These are phyloP conservation scores for Aspergillus baeticus DNA, from an alignment of 495 filamentous ascomycete genomes.

Conservation along the genomic window DNA sequence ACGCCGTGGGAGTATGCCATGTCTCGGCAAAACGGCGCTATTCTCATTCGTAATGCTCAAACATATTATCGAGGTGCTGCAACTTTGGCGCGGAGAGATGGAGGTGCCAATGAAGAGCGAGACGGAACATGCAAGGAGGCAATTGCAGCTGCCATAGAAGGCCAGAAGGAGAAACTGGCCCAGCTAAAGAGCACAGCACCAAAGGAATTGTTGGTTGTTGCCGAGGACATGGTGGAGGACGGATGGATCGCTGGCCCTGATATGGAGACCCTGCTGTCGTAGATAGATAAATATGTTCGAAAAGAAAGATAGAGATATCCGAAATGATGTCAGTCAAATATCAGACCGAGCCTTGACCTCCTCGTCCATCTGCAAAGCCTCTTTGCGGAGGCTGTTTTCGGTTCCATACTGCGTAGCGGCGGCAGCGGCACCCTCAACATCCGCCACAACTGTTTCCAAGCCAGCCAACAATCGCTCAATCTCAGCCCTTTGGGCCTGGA, in stretches of 20 bases:
- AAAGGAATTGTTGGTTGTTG: conserved; percentile 34
- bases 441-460: conserved; percentile 65
- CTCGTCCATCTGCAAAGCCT: conserved; percentile 43
- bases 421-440: conserved; percentile 65
- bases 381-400: conserved; percentile 40
- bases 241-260: conserved; percentile 39
- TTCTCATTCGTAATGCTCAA: conserved; percentile 60
- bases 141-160: conserved; percentile 43
- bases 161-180: conserved; percentile 39
- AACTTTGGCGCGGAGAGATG: conserved; percentile 42
- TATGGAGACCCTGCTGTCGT: conserved; percentile 38
- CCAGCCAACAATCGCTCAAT: conserved; percentile 65
- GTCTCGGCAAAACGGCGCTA: conserved; percentile 46
- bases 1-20: conserved; percentile 43
- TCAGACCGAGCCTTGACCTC: conserved; percentile 35
- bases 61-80: conserved; percentile 64
- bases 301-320: too few species aligned
- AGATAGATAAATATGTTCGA: conserved; percentile 15
- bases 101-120: conserved; percentile 41
- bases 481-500: conserved; percentile 68
- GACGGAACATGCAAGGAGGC: conserved; percentile 48
- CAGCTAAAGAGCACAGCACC: conserved; percentile 31
- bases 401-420: conserved; percentile 42
- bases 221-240: conserved; percentile 52
- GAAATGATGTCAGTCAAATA: conserved; percentile 18